phyloP scores from a whole-genome alignment of 192 early-diverging fungal genomes.

The Gaertneriomyces sp. region DNA sequence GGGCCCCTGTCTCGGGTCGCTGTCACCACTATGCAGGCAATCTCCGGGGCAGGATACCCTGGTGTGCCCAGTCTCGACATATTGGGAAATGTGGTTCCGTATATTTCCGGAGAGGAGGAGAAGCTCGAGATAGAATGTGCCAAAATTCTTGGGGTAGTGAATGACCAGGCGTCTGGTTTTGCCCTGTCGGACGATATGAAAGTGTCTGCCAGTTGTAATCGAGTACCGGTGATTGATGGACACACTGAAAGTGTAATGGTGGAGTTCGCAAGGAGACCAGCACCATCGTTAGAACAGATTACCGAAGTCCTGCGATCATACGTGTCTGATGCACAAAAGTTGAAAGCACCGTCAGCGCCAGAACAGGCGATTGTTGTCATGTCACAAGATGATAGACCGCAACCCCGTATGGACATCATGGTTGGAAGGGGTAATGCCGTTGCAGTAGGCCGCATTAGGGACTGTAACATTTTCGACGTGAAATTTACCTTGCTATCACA shows the following conservation, averaged over 20 bases:
- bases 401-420: constrained; percentile 89
- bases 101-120: constrained; percentile 91
- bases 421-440: constrained; percentile 81
- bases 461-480: constrained; percentile 83
- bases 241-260: constrained; percentile 89
- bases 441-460: constrained; percentile 85
- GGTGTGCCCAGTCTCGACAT: constrained; percentile 94
- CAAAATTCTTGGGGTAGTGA: constrained; percentile 84
- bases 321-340: constrained; percentile 73
- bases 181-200: constrained; percentile 51
- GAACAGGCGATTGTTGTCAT: constrained; percentile 69
- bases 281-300: constrained; percentile 74
- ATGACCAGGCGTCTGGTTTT: constrained; percentile 41
- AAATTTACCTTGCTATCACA: constrained; percentile 89
- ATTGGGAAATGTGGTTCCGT: constrained; percentile 92
- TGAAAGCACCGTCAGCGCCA: constrained; percentile 79
- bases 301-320: constrained; percentile 68
- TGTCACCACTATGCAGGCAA: constrained; percentile 92
- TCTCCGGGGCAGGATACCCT: constrained; percentile 97
- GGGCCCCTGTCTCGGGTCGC: constrained; percentile 77
- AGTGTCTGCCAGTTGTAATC: constrained; percentile 95
- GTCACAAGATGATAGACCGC: constrained; percentile 74
- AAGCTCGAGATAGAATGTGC: constrained; percentile 93
- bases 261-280: constrained; percentile 65
- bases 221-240: constrained; percentile 94